Conservation (phyloP, 345 rosid genomes). For the Punica granatum region DNA sequence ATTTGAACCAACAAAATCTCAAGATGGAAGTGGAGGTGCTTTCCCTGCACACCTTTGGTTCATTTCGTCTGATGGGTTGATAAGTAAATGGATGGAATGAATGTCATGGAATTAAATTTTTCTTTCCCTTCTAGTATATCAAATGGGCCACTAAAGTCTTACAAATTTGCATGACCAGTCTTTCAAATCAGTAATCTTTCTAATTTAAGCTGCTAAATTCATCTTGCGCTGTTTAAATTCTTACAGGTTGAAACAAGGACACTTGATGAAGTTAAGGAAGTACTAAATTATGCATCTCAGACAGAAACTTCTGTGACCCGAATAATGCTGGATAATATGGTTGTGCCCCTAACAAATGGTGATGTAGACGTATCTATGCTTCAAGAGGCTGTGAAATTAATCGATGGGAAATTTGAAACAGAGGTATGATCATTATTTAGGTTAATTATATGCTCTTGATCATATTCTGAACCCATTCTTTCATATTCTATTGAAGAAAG, state of each 20-base stretch:
- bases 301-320: constrained; percentile 55
- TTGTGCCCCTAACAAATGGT: constrained; percentile 71
- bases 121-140: background rate
- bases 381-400: constrained; percentile 59
- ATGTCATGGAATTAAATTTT: background rate
- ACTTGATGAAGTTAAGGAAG: constrained; percentile 73
- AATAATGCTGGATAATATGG: constrained; percentile 97
- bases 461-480: background rate
- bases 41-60: background rate
- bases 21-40: constrained; percentile 94
- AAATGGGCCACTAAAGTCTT: background rate
- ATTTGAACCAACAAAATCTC: constrained; percentile 54
- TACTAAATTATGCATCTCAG: constrained; percentile 49
- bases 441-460: constrained; percentile 1
- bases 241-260: constrained; percentile 84
- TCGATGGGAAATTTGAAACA: constrained; percentile 67
- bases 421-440: constrained; percentile 39
- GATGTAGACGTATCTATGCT: constrained; percentile 88
- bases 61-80: background rate
- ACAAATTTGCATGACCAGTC: background rate
- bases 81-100: background rate
- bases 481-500: too few relatives aligned
- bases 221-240: background rate
- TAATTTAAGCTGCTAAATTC: background rate
- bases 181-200: background rate